Evolutionary conservation across 805 yeast species (phyloP), one percentile per base, ranked within the genome.

Genomic region (Ogataea methanolica): DNA sequence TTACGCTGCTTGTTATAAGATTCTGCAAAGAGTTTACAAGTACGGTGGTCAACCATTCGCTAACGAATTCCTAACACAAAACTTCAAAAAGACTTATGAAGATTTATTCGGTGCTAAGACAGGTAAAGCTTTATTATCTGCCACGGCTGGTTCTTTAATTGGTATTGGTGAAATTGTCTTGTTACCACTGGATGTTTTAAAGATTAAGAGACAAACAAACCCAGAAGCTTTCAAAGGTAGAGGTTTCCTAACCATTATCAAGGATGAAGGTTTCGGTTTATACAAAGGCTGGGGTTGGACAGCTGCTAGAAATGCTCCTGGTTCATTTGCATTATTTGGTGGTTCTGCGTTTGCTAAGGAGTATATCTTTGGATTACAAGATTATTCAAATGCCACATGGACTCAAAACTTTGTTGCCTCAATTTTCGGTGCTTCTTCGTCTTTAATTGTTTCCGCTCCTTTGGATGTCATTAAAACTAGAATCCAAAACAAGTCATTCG

Each of bases 241-340:
- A 75, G 98, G 99, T 11, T 91, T 94, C 72, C 51, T 91, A 57
- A 85, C 79, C 69, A 88, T 94, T 62, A 66, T 94, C 51, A 63
- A 75, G 47, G 99, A 94, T 65, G 99, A 94, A 72, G 98, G 99
- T 17, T 77, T 89, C 50, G 89, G 94, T 22, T 76, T 94, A 58
- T 94, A 94, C 74, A 79, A 97, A 67, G 99, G 99, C 56, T 91
- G 97, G 96, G 98, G 97, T 49, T 94, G 99, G 99, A 94, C 99
- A 50, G 96, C 96, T 58, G 99, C 99, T 39, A 85, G 99, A 80
- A 94, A 94, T 67, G 97, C 98, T 2, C 99, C 99, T 36, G 99
- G 99, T 50, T 89, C 97, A 2, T 94, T 94, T 65, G 96, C 98
- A 16, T 75, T 94, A 48, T 94, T 94, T 59, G 99, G 99, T 58